Evolutionary conservation across 1,284 basidiomycete genomes (phyloP), one percentile per base, ranked within the genome.

Genomic region (Cutaneotrichosporon dermatis): DNA sequence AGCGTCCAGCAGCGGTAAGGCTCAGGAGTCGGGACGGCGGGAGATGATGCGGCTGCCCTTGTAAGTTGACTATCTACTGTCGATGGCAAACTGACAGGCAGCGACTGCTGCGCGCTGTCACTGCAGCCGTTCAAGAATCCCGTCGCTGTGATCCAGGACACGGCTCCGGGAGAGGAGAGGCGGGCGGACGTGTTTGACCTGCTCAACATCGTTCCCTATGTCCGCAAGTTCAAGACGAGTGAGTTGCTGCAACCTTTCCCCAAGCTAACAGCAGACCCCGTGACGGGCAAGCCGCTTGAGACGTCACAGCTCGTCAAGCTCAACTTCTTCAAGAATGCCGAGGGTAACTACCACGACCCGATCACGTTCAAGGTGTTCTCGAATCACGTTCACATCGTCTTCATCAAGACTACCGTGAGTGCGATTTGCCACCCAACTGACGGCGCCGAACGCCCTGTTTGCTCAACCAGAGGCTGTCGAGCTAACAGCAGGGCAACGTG

Each of bases 351-450:
- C 15, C 87, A 92, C 73, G 92, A 95, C 73, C 92, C 92, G 1
- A 92, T 95, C 51, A 90, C 90, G 2, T 94, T 93, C 83, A 94
- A 93, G 73, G 88, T 89, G 0, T 92, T 95, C 80, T 91, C 83
- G 68, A 88, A 92, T 62, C 91, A 94, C 70, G 91, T 91, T 1
- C 89, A 94, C 74, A 88, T 95, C 55, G 89, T 94, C 48, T 90
- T 90, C 53, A 85, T 95, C 64, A 88, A 88, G 34, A 89, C 86
- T 3, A 94, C 92, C 0, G 74, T 74, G 52, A 61, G 74, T 59
- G 6, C 15, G 12, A 16, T 3, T 15, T 2, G 6, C 13, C 48
- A 15, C n/a, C 10, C 7, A n/a, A 37, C 54, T 40, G 39, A 4
- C 4, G 1, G 39, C 39, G 39, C 8, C 12, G 39, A 40, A 40